Base-by-base conservation (phyloP, 179 eudicot genomes). In the Beta lomatogona region DNA sequence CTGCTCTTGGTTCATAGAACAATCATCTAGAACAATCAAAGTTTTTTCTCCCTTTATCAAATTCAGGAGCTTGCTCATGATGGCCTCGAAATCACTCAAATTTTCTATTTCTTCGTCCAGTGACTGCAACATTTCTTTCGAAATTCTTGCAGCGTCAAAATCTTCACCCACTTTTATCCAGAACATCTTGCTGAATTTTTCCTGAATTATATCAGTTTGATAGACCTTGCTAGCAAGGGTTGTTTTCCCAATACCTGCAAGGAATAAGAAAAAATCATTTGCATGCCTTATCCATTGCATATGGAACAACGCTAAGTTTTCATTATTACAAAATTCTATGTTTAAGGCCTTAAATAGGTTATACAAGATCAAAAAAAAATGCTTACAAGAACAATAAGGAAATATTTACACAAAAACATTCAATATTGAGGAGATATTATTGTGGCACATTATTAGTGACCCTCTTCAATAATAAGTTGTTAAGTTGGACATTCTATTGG, bases 1-100 rank as follows among this genome's bases (percentile, higher is more conserved):
- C 45, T 18, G 25, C 7, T 48, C 77, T 45, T 58, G 19, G 6
- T 57, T 19, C 11, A 52, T 41, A 52, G 77, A 76, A 73, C 80
- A 77, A 0, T 86, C 83, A 77, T 86, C 85, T 22, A 82, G 77
- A 13, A 85, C 85, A 58, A 85, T 69, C 36, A 85, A 46, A 72
- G 53, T 55, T 14, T 22, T 77, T 53, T 31, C 36, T 12, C 70
- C 48, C 10, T 22, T 65, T 16, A 85, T 44, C 3, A 36, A 13
- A 28, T 78, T 28, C 4, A 11, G 68, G 1, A 85, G 77, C 66
- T 55, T 41, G 13, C 22, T 79, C 69, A 4, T 52, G n/a, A 70
- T 46, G 22, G 77, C 77, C 22, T 71, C 59, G 18, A 1, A 22
- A 31, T 63, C 79, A 44, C 66, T 14, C 36, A 63, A 31, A 41